A percentile compares a stretch with the other conserved stretches of the same genome.
phyloP scores from a whole-genome alignment of 208 protist species.

The Tritrichomonas foetus region DNA sequence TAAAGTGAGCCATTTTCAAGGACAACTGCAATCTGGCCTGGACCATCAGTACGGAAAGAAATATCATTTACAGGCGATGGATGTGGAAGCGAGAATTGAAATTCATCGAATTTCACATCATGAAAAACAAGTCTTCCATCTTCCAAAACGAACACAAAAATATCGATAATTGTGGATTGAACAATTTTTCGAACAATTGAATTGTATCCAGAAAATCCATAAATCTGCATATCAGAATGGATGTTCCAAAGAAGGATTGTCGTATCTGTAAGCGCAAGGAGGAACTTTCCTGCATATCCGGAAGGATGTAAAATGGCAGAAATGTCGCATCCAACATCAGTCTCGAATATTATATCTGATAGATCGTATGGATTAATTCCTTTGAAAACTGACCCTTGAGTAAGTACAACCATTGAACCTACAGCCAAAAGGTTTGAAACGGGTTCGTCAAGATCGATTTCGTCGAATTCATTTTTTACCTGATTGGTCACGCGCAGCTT shows the following conservation, averaged over 20 bases:
- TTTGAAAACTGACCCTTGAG: neutral
- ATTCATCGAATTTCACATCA: neutral
- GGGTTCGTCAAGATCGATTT: neutral
- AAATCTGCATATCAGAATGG: neutral
- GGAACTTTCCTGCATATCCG: neutral
- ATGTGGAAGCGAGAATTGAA: neutral
- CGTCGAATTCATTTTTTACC: neutral
- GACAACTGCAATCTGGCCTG: neutral
- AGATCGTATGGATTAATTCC: neutral
- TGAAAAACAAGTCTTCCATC: slow-evolving; percentile 31
- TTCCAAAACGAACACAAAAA: neutral
- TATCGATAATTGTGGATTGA: neutral
- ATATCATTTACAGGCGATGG: neutral
- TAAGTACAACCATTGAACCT: neutral
- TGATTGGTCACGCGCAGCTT: neutral
- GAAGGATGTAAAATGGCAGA: neutral
- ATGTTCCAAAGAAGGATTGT: neutral
- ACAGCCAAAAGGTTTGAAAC: neutral
- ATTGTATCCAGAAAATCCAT: neutral
- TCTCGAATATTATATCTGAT: neutral
- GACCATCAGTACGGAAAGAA: slow-evolving; percentile 25
- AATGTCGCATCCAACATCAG: neutral
- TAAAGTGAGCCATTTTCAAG: neutral
- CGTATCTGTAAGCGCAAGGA: neutral
- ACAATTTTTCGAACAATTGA: neutral